Evolutionary conservation across 1,284 basidiomycete species (phyloP), one percentile per base, ranked within the genome.

Genomic region (Trametes polyzona): DNA sequence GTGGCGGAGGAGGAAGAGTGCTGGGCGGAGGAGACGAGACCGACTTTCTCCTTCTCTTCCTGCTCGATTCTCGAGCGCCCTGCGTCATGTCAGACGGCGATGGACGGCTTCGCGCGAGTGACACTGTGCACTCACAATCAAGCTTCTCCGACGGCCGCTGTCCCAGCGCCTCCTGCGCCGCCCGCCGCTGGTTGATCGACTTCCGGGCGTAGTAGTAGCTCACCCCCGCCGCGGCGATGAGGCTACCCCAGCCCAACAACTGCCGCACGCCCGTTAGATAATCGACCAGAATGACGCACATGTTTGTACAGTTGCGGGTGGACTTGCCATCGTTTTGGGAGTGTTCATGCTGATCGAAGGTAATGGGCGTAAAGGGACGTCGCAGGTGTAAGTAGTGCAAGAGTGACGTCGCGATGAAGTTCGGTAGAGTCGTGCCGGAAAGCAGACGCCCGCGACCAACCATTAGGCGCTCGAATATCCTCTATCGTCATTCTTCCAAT

Each of bases 201-300:
- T 76, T 72, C 57, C 76, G 77, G 19, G 79, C 77, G 50, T 67
- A 79, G 67, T 78, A 77, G 69, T 76, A 81, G 50, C 76, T 77
- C 27, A 73, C 70, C 29, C 75, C 76, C 0, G 78, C 76, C n/a
- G 77, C 78, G 26, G 73, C 71, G 46, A 79, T 70, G 47, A 80
- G 71, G 23, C 71, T 72, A 21, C 67, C 70, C 74, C 75, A 76
- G 21, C 75, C 75, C 14, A 75, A 50, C 37, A 68, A 64, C 74
- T 76, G 29, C 29, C 12, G 37, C 21, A 37, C 12, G 35, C 17
- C 33, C 21, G 17, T n/a, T 23, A 37, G 23, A 26, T 23, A 6
- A 10, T 21, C 19, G 21, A 21, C 24, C 23, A 32, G 29, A 36
- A 17, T 12, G 19, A 53, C 24, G 32, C 43, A 32, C 44, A 19